Evolutionary conservation across 2,329 filamentous ascomycete species (phyloP), one percentile per base, ranked within the genome.

Genomic region (Colletotrichum godetiae): DNA sequence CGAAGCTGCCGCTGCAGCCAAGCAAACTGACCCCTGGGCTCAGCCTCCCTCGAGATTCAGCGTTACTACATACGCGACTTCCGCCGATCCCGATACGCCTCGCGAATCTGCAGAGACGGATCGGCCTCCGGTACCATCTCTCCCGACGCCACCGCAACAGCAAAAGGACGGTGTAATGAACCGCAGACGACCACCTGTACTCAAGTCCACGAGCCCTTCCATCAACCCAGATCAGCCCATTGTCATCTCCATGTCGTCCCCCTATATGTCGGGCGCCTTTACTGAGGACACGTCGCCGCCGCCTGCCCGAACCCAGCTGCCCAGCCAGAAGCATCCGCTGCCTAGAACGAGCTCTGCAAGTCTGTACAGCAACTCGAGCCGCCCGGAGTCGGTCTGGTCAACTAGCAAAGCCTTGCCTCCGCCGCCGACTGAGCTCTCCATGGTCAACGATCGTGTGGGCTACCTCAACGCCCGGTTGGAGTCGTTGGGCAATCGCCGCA

Each of bases 391-490:
- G 4, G 76, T 80, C 24, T 60, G 80, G 56, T 86, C 85, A 11
- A 83, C 82, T 5, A 84, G 87, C 75, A 94, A 94, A 80, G 86
- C 86, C 7, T 87, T 93, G 0, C 90, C 91, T 37, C 87, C 86
- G 29, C 86, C 90, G 11, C 92, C 92, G 0, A 88, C 90, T 4
- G 91, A 94, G 80, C 80, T 87, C 24, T 78, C 80, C 10, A 84
- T 88, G 5, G 86, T 90, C 2, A 86, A 88, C 46, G 91, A 92
- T 79, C 92, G 92, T 33, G 89, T 96, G 6, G 88, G 90, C 12
- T 86, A 88, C 72, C 86, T 97, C 37, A 90, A 93, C 78, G 90
- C 92, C 3, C 89, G 90, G 77, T 89, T 94, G 46, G 87, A 91
- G 52, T 88, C 89, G 60, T 87, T 97, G 6, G 86, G 86, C 1